Percentiles rank a stretch among this genome's conserved stretches.
Conservation (phyloP, 352 stramenopile species). For the Lagenidium sp. region DNA sequence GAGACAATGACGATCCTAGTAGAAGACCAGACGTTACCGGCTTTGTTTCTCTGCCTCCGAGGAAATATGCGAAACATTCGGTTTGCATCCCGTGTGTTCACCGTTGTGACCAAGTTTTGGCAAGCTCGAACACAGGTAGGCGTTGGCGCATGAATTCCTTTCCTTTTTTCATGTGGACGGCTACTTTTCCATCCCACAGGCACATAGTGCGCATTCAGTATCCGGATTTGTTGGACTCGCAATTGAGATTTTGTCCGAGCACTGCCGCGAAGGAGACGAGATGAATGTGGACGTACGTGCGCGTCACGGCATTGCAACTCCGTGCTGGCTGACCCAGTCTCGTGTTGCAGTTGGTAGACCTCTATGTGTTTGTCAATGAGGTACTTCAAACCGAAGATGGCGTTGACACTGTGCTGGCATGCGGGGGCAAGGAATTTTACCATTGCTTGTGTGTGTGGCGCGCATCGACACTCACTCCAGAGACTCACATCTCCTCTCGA, state of each 20-base stretch:
- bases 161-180: too few relatives aligned
- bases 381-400: conserved; percentile 41
- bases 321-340: too few relatives aligned
- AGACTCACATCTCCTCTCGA: too few relatives aligned
- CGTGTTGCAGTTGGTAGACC: conserved; percentile 32
- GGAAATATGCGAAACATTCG: conserved; percentile 27
- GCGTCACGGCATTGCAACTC: too few relatives aligned
- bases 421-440: conserved; percentile 32
- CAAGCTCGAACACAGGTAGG: too few relatives aligned
- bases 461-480: too few relatives aligned
- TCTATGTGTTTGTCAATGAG: conserved; percentile 55
- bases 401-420: conserved; percentile 31
- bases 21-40: conserved; percentile 39
- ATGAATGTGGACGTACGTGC: neutral
- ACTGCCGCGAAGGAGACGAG: neutral
- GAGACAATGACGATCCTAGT: conserved; percentile 32
- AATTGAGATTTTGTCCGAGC: conserved; percentile 26
- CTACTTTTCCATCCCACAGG: conserved; percentile 1
- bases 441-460: too few relatives aligned
- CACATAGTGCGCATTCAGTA: conserved; percentile 27
- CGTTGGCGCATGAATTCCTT: too few relatives aligned
- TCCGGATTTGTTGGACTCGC: conserved; percentile 56
- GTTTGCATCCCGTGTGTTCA: conserved; percentile 51
- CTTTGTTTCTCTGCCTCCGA: conserved; percentile 57
- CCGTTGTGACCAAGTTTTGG: conserved; percentile 42